These are phyloP conservation scores for Teratosphaeria epicoccoides DNA, from an alignment of 2,329 filamentous ascomycete genomes.

Conservation along the genomic window DNA sequence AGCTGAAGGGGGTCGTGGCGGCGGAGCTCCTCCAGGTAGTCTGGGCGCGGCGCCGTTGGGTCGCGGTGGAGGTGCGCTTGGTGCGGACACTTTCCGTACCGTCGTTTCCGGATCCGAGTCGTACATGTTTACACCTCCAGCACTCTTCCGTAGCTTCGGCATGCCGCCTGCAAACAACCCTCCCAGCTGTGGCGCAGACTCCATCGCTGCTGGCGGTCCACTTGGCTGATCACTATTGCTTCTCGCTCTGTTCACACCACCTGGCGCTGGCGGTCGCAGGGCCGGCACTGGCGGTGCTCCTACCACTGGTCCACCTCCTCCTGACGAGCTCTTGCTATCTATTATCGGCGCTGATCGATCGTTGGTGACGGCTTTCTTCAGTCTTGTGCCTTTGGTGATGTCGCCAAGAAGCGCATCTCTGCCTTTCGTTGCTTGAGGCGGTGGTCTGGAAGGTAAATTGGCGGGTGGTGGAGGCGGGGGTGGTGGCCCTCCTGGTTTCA, in stretches of 20 bases:
- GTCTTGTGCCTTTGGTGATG: conserved; percentile 66
- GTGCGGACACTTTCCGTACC: conserved; percentile 26
- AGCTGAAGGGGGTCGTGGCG: conserved; percentile 41
- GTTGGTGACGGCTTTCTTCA: conserved; percentile 79
- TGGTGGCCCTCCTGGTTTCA: conserved; percentile 39
- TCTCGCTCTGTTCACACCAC: conserved; percentile 52
- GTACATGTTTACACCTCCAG: conserved; percentile 54
- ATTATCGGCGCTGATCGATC: conserved; percentile 78
- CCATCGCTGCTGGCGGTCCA: conserved; percentile 36
- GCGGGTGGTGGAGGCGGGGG: conserved; percentile 53
- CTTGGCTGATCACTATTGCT: conserved; percentile 68
- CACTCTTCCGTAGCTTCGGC: conserved; percentile 76
- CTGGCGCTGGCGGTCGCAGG: conserved; percentile 59
- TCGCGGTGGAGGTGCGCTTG: conserved; percentile 27
- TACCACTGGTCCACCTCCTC: conserved; percentile 42
- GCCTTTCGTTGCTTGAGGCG: conserved; percentile 44
- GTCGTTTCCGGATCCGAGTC: conserved; percentile 64
- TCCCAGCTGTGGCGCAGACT: conserved; percentile 66
- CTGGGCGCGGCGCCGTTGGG: conserved; percentile 30
- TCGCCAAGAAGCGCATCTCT: conserved; percentile 76
- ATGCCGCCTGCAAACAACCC: conserved; percentile 85
- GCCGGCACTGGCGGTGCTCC: conserved; percentile 72
- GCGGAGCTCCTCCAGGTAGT: conserved; percentile 35
- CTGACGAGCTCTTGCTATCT: conserved; percentile 46
- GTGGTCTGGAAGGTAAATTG: conserved; percentile 46